Conservation (phyloP, 371 early-diverging fungal species). For the Mortierella sp. region DNA sequence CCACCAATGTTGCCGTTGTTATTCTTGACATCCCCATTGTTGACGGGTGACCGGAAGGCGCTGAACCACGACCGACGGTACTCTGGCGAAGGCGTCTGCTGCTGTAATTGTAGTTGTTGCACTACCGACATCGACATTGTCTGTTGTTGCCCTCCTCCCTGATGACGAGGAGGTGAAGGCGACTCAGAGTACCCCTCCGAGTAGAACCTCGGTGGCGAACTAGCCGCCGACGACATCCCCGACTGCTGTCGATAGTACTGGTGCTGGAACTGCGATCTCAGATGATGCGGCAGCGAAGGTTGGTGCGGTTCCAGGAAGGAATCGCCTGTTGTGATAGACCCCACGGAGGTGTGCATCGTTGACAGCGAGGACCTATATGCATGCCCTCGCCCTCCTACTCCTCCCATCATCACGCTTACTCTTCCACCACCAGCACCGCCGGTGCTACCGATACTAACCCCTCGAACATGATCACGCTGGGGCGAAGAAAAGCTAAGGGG, state of each 20-base stretch:
- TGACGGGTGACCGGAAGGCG: not conserved
- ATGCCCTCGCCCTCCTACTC: not conserved
- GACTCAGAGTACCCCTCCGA: slow-evolving; percentile 6
- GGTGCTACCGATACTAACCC: not conserved
- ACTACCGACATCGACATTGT: too few relatives aligned
- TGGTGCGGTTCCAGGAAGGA: slow-evolving; percentile 37
- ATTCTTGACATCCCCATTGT: not conserved
- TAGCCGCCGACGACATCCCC: not conserved
- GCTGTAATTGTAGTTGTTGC: too few relatives aligned
- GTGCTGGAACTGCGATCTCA: slow-evolving; percentile 32
- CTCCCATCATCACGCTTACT: not conserved
- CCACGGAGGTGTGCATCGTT: slow-evolving; percentile 30
- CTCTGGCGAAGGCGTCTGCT: slow-evolving; percentile 24
- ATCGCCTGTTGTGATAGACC: not conserved
- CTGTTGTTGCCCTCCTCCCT: not conserved
- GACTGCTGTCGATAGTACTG: slow-evolving; percentile 25
- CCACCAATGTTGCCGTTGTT: not conserved
- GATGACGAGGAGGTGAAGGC: not conserved
- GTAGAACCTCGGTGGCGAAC: slow-evolving; percentile 7
- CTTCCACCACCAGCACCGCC: not conserved
- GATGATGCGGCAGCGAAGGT: slow-evolving; percentile 20
- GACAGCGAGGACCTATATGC: slow-evolving; percentile 21
- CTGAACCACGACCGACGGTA: slow-evolving; percentile 24
- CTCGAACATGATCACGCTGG: not conserved
- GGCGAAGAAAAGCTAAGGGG: not conserved